These are phyloP conservation scores for Lactarius tabidus DNA, from an alignment of 768 basidiomycete species.

Conservation along the genomic window DNA sequence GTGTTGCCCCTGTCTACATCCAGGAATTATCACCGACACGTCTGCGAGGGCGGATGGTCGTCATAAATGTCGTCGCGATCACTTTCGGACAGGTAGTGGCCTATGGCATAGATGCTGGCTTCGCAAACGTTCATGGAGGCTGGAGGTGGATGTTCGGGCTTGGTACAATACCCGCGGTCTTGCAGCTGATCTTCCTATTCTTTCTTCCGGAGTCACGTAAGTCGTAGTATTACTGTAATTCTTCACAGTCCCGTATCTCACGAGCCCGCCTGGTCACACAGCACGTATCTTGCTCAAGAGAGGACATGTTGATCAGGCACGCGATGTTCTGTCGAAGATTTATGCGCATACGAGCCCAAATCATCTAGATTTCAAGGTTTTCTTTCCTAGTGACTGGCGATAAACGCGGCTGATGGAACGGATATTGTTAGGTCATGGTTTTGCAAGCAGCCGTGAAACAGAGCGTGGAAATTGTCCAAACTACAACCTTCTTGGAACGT, in stretches of 20 bases:
- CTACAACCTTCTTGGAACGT: constrained; percentile 53
- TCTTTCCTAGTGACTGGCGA: background rate
- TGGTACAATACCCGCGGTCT: constrained; percentile 60
- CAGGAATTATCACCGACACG: constrained; percentile 77
- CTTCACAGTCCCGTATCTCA: background rate
- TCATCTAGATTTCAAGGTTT: constrained; percentile 60
- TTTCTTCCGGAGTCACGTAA: constrained; percentile 77
- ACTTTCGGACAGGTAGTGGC: constrained; percentile 79
- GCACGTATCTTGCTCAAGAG: constrained; percentile 64
- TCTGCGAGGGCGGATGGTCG: constrained; percentile 72
- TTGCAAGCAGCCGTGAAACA: constrained; percentile 56
- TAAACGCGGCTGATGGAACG: background rate
- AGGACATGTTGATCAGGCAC: constrained; percentile 49
- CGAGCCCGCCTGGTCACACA: constrained; percentile 23
- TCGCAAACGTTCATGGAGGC: constrained; percentile 52
- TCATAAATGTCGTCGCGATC: constrained; percentile 78
- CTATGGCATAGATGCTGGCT: constrained; percentile 68
- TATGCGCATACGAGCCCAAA: constrained; percentile 53
- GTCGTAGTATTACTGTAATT: constrained; percentile 29
- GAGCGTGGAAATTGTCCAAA: constrained; percentile 57
- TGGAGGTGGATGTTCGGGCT: constrained; percentile 88
- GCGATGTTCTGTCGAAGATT: constrained; percentile 56
- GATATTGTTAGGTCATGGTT: constrained; percentile 44
- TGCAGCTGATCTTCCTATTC: constrained; percentile 57
- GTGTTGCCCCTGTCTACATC: constrained; percentile 78